Base-by-base conservation (phyloP, 208 protist genomes). In the Crithidia fasciculata region DNA sequence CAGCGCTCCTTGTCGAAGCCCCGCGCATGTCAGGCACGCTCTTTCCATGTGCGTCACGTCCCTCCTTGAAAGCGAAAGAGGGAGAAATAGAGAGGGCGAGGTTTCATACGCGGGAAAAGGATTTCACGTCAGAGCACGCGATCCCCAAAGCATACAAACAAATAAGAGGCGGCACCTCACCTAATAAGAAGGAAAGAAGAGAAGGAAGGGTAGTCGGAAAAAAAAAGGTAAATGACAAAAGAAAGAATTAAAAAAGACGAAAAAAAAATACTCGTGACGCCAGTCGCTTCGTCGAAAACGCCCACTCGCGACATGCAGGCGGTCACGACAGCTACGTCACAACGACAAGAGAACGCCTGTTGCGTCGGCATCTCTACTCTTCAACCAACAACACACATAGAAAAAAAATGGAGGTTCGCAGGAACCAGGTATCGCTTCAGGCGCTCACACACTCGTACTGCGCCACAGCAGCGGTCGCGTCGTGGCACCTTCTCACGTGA, bases 401-500 rank as follows among this genome's bases (percentile, higher is more conserved):
- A 59, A 41, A 62, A 55, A 60, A 28, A 72, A 59, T 15, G 43
- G 56, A 53, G 0, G 59, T 39, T 37, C 15, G 28, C 28, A 28
- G 28, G 1, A 28, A 28, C 28, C 28, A 28, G 28, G 28, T 2
- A 28, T 28, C 28, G 28, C 28, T 1, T 28, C 1, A 28, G 28
- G 28, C 28, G 28, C 28, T 28, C 28, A 28, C 28, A 28, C 28
- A 28, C 28, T 28, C 28, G 28, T 28, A 28, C 28, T 28, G 28
- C 28, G 28, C 28, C 28, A 28, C 28, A 28, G 28, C 28, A 28
- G 28, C 28, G 28, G 28, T 28, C 28, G 28, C 28, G 28, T 28
- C 28, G 28, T 28, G 28, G 28, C 28, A 28, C 28, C 28, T 28
- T 28, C 28, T 28, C 28, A 79, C 16, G 44, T 49, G 37, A 84